Evolutionary conservation across 306 rosid species (phyloP), one percentile per base, ranked within the genome.

Genomic region (Luffa aegyptiaca): DNA sequence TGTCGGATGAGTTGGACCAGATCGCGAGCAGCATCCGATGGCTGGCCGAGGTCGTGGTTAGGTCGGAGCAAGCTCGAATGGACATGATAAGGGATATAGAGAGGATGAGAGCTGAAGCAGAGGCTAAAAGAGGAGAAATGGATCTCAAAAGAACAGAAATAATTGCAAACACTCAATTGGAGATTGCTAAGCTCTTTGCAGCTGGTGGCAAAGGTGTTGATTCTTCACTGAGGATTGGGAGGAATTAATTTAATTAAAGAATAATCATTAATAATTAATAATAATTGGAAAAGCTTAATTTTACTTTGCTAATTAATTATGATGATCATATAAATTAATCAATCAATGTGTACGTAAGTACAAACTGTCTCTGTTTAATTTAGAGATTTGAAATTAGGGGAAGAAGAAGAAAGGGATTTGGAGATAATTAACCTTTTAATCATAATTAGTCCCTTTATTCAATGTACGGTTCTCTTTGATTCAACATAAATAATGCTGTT

Each of bases 151-250:
- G 97, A 64, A 91, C 98, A 44, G 94, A 95, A 73, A 95, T 95
- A 39, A 87, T 95, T 83, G 99, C 99, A 31, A 93, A 90, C 37
- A 95, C 99, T 2, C 99, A 95, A 82, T 80, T 95, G 59, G 97
- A 95, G 90, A 93, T 95, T 82, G 99, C 98, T 80, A 91, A 86
- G 91, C 83, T 95, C 85, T 93, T 95, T 83, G 97, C 93, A 61
- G 84, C 83, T 62, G 89, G 81, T 68, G 86, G 87, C 81, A 95
- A 91, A 77, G 90, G 86, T 81, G 92, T 91, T 70, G 98, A 95
- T 93, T 91, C 99, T 41, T 93, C 99, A 13, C 69, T 91, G 17
- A 91, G 93, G 81, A 93, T 95, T 73, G 99, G 97, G 84, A 91
- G 97, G 86, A 92, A 87, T 78, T 94, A 31, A 89, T n/a, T 57